Evolutionary conservation across 2,329 filamentous ascomycete genomes (phyloP), one percentile per base, ranked within the genome.

Genomic region (Aureobasidium namibiae): DNA sequence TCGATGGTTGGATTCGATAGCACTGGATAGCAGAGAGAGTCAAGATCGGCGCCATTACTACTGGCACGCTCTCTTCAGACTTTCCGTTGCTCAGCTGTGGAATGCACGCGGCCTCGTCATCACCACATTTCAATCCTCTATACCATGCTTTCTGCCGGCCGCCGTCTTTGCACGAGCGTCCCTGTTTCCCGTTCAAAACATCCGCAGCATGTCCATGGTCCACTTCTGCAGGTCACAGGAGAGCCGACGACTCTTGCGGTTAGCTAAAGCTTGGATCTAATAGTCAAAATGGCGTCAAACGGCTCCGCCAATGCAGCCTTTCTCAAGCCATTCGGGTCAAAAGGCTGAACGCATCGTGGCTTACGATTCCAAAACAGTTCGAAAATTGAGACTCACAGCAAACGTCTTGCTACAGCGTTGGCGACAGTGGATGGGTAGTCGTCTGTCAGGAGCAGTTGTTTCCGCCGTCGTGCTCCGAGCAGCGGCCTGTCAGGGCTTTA

Each of bases 61-160:
- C 23, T 46, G 53, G 39, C n/a, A n/a, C n/a, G n/a, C n/a, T n/a
- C n/a, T n/a, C n/a, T 31, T 16, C 29, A 57, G 38, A 54, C 21
- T 39, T 45, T 56, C 41, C 29, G 31, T 16, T 39, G 31, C 24
- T 14, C 23, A 38, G 5, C 5, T 26, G 39, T 45, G 52, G 52
- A 56, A 56, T 56, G 52, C 18, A 68, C 59, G 49, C 60, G 58
- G 49, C 53, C 49, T 9, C 59, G 9, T 16, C 42, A 45, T 14
- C 14, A 21, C 44, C 44, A 48, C 38, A 36, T 45, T 13, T 26
- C 18, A 13, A 9, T 38, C 26, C 61, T 66, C 54, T 62, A 59
- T 46, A 65, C 65, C 41, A 45, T 61, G 31, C 57, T 26, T 24
- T 29, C 24, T 21, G n/a, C 36, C 38, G n/a, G 26, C 48, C 14